Conservation (phyloP, 768 basidiomycete species). For the Russula sp. region DNA sequence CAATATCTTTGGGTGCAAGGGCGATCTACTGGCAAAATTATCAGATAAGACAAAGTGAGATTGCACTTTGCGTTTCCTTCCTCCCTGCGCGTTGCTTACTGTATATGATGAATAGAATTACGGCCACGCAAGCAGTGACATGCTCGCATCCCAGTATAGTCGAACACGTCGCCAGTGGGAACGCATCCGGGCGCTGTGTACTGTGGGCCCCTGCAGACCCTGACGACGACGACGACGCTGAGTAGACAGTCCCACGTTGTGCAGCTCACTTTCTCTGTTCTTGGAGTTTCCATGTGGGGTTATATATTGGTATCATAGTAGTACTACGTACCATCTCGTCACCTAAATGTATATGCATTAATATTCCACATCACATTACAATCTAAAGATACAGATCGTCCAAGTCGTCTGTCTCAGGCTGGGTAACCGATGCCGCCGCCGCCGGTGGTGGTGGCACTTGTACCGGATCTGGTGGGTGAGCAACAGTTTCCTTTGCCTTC, state of each 20-base stretch:
- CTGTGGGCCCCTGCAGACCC: constrained; percentile 62
- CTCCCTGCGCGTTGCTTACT: not conserved
- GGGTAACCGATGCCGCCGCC: constrained; percentile 8
- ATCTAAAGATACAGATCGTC: constrained; percentile 59
- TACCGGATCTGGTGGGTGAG: constrained; percentile 3
- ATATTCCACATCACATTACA: not conserved
- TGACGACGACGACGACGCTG: not conserved
- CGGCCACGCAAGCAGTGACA: constrained; percentile 88
- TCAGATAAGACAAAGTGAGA: constrained; percentile 49
- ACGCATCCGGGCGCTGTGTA: constrained; percentile 74
- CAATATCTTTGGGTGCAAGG: constrained; percentile 73
- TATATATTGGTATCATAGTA: not conserved
- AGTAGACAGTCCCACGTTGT: not conserved
- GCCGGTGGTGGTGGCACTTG: not conserved
- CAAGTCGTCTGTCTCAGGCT: constrained; percentile 38
- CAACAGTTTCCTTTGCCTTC: constrained; percentile 4
- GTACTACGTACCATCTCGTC: not conserved
- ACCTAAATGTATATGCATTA: not conserved
- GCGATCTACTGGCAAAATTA: constrained; percentile 64
- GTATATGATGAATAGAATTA: constrained; percentile 48
- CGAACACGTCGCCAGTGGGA: constrained; percentile 74
- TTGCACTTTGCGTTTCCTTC: constrained; percentile 37
- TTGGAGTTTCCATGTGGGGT: not conserved
- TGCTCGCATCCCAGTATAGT: constrained; percentile 76
- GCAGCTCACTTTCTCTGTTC: not conserved